Evolutionary conservation across 2,329 filamentous ascomycete species (phyloP), one percentile per base, ranked within the genome.

Genomic region (Aspergillus sp.): DNA sequence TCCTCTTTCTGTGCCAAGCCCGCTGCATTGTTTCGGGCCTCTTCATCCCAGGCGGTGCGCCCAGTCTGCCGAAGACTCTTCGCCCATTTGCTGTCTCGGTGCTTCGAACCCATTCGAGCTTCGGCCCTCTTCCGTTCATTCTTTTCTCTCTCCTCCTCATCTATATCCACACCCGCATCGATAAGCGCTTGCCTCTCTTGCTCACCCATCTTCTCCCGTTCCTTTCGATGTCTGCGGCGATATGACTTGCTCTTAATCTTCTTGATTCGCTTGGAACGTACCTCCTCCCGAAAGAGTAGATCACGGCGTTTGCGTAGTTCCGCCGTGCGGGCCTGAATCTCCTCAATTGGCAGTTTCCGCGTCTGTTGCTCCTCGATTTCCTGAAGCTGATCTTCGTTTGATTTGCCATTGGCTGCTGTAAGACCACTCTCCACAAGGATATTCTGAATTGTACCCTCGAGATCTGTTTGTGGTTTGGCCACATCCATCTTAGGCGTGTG

Each of bases 241-340:
- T 93, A 98, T 0, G 86, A 76, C 60, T 95, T 98, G 56, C 84
- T 93, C 71, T 98, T 98, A 66, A 98, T 98, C 68, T 96, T 96
- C 66, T 95, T 94, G 63, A 98, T 86, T 15, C 91, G 80, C 63
- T 88, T 93, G 5, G 86, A 76, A 35, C 86, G 81, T 26, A 86
- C 80, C 51, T 93, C 82, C 61, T 96, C 89, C 8, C 88, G 75
- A 48, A 93, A 94, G 43, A 89, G 72, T 5, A 94, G 64, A 49
- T 96, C 89, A 45, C 91, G 74, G 42, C 84, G 78, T 56, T 78
- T 79, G 8, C 91, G 79, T 35, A 89, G 72, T 51, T 88, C 78
- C 29, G 80, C 77, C 35, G 80, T 72, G 15, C 84, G 71, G 29
- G 80, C 80, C 54, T 80, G 74, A 15, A 85, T 75, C 47, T 86